A percentile compares a stretch with the other conserved stretches of the same genome.
Conservation (phyloP, 78 protist genomes). For the Polysphondylium violaceum region DNA sequence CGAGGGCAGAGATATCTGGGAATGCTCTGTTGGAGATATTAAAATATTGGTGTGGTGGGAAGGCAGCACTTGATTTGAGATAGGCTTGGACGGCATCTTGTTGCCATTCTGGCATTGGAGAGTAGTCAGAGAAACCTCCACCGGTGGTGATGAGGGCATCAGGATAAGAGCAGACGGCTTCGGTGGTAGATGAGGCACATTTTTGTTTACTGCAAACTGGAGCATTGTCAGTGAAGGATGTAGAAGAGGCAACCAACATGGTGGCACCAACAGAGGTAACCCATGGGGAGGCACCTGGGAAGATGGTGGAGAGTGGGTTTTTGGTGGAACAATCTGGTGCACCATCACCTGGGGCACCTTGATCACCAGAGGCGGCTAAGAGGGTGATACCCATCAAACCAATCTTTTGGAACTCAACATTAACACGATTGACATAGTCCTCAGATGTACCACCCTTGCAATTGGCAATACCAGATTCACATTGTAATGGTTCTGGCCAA, state of each 20-base stretch:
- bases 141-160: slow-evolving; percentile 81
- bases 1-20: slow-evolving; percentile 82
- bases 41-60: slow-evolving; percentile 35
- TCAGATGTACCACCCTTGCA: slow-evolving; percentile 16
- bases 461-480: slow-evolving; percentile 17
- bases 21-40: slow-evolving; percentile 67
- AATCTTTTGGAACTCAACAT: slow-evolving; percentile 51
- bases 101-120: slow-evolving; percentile 61
- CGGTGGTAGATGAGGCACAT: slow-evolving; percentile 55
- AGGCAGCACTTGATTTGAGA: slow-evolving; percentile 12
- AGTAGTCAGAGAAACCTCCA: slow-evolving; percentile 81
- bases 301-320: slow-evolving; percentile 42
- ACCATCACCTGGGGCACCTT: slow-evolving; percentile 70
- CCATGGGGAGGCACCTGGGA: slow-evolving; percentile 75
- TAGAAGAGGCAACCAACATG: not conserved
- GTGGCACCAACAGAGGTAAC: slow-evolving; percentile 76
- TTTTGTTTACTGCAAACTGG: slow-evolving; percentile 7
- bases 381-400: slow-evolving; percentile 59
- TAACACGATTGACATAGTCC: slow-evolving; percentile 42
- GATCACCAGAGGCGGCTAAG: slow-evolving; percentile 60
- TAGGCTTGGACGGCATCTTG: not conserved
- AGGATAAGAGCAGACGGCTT: slow-evolving; percentile 54
- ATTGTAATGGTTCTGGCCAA: slow-evolving; percentile 61
- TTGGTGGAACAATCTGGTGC: slow-evolving; percentile 3
- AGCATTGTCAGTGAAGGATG: not conserved